Base-by-base conservation (phyloP, 495 filamentous ascomycete species). In the Neurospora hispaniola region DNA sequence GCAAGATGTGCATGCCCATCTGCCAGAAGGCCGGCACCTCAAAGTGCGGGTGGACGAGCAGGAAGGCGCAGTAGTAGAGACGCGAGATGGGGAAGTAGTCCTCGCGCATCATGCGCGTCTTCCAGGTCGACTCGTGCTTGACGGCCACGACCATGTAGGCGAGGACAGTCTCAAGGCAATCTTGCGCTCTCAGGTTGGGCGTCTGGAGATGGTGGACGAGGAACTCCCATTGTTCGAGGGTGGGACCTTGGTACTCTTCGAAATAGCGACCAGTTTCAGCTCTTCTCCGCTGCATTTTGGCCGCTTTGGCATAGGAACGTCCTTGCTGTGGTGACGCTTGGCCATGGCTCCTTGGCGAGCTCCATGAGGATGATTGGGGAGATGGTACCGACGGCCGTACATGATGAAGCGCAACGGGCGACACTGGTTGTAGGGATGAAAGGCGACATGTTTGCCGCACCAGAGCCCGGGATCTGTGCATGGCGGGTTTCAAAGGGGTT, bases 101-200 rank as follows among this genome's bases (percentile, higher is more conserved):
- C 77, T 77, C 73, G 41, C 62, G 72, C 71, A 73, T 8, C 31
- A 79, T 73, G 31, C 39, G 70, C 1, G 41, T 44, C 40, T 73
- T 79, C 75, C 74, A 76, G 4, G 68, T 70, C 9, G 70, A 76
- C 14, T n/a, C 35, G 27, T 31, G n/a, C 14, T 39, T 27, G 40
- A 69, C 62, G 68, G 80, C 79, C 11, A 78, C 20, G n/a, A 42
- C 5, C 27, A 71, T 75, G 74, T 81, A 84, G 9, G 39, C 68
- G 23, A 4, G 46, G n/a, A 76, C 75, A 3, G 79, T 71, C 3
- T 74, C 70, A 39, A 71, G 38, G 70, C 76, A 79, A 16, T 74
- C 74, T 3, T 76, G 69, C 1, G 79, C 66, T 11, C 74, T 76
- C 7, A 82, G 71, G 44, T 77, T 75, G 4, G 70, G 68, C 59